phyloP scores from a whole-genome alignment of 164 flowering plant genomes.

The Aristolochia contorta region DNA sequence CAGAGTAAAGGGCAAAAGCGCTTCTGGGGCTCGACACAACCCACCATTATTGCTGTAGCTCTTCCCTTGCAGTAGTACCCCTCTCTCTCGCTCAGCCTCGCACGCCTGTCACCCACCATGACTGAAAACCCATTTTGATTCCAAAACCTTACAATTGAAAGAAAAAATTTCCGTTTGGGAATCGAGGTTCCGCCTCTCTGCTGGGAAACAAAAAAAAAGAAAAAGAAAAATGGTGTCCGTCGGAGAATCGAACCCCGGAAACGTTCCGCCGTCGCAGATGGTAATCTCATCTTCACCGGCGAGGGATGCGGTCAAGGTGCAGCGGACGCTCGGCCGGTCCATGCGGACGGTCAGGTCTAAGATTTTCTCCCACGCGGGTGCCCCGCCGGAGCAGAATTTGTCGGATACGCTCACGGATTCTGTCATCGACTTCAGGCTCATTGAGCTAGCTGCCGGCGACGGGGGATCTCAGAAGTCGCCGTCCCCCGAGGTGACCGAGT shows the following conservation, averaged over 20 bases:
- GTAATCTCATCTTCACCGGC: slow-evolving; percentile 18
- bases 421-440: slow-evolving; percentile 63
- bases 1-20: too few relatives aligned
- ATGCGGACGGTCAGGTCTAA: slow-evolving; percentile 87
- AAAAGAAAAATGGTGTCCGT: slow-evolving; percentile 10
- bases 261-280: slow-evolving; percentile 7
- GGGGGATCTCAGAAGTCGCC: slow-evolving; percentile 7
- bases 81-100: background rate
- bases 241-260: slow-evolving; percentile 1
- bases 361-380: slow-evolving; percentile 26
- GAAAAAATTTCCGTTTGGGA: too few relatives aligned
- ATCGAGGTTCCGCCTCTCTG: too few relatives aligned
- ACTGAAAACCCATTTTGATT: too few relatives aligned
- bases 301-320: slow-evolving; percentile 15
- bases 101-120: too few relatives aligned
- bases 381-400: slow-evolving; percentile 1
- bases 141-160: too few relatives aligned
- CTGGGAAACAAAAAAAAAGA: too few relatives aligned
- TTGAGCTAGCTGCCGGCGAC: slow-evolving; percentile 40
- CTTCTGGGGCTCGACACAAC: background rate
- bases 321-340: slow-evolving; percentile 50
- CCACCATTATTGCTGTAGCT: background rate
- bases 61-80: slow-evolving; percentile 3
- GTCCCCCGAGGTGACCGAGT: slow-evolving; percentile 18
- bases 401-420: slow-evolving; percentile 74